Conservation (phyloP, 768 basidiomycete species). For the Cyclocybe aegerita region DNA sequence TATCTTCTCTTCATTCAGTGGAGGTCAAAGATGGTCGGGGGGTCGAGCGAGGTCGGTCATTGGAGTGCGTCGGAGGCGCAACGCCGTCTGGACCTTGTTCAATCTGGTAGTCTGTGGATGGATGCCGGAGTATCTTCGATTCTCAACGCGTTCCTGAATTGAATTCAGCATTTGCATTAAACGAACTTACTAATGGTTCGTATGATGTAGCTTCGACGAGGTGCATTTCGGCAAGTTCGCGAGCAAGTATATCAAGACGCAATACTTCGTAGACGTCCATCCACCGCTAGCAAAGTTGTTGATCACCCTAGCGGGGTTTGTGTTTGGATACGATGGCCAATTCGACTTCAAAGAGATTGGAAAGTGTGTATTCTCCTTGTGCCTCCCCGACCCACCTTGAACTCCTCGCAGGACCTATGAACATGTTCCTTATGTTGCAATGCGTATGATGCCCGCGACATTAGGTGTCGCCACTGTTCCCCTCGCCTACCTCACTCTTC, state of each 20-base stretch:
- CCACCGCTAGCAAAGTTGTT: constrained; percentile 95
- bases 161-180: neutral
- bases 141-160: too few relatives aligned
- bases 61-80: too few relatives aligned
- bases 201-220: constrained; percentile 80
- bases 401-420: constrained; percentile 63
- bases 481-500: constrained; percentile 89
- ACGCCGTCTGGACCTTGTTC: too few relatives aligned
- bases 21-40: too few relatives aligned
- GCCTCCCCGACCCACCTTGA: constrained; percentile 1
- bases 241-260: constrained; percentile 87
- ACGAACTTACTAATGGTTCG: neutral
- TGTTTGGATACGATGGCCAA: constrained; percentile 86
- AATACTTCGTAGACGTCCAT: constrained; percentile 94
- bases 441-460: constrained; percentile 92
- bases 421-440: constrained; percentile 90
- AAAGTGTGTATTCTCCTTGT: constrained; percentile 57
- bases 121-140: too few relatives aligned
- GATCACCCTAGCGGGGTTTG: constrained; percentile 86
- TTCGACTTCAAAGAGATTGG: constrained; percentile 99
- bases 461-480: constrained; percentile 91
- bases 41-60: neutral
- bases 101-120: too few relatives aligned
- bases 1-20: constrained; percentile 6
- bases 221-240: constrained; percentile 99